These are phyloP conservation scores for Fusarium tuaranense DNA, from an alignment of 2,329 filamentous ascomycete species.

Conservation along the genomic window DNA sequence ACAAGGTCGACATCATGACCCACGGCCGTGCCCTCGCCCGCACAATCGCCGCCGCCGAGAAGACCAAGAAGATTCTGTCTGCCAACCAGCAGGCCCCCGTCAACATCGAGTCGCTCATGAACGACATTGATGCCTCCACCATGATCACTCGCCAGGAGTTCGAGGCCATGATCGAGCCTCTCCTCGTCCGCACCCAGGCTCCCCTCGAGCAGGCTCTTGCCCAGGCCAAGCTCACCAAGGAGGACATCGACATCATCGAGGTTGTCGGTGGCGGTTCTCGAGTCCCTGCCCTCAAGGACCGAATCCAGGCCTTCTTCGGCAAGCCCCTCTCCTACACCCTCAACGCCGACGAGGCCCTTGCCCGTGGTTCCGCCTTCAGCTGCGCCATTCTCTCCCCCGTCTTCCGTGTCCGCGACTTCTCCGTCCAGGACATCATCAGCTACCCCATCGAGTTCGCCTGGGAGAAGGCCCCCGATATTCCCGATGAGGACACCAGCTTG, in stretches of 20 bases:
- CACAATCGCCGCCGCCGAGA: conserved; percentile 90
- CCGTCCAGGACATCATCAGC: conserved; percentile 95
- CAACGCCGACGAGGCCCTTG: conserved; percentile 97
- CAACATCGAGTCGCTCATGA: conserved; percentile 99
- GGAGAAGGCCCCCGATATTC: conserved; percentile 98
- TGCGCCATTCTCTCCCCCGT: conserved; percentile 97
- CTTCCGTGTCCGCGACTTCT: conserved; percentile 98
- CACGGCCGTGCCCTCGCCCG: conserved; percentile 92
- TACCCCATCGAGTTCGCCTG: conserved; percentile 99
- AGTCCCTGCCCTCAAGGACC: conserved; percentile 91
- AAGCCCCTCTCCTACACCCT: conserved; percentile 95
- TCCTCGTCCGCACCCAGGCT: conserved; percentile 77
- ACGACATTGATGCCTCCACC: conserved; percentile 90
- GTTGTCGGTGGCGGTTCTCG: conserved; percentile 95
- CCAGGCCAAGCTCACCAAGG: conserved; percentile 90
- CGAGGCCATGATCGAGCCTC: conserved; percentile 87
- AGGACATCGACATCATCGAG: conserved; percentile 94
- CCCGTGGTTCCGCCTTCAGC: conserved; percentile 95
- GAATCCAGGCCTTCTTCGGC: conserved; percentile 90
- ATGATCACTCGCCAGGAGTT: conserved; percentile 96
- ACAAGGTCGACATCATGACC: conserved; percentile 93
- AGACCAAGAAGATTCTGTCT: conserved; percentile 97
- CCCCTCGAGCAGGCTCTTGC: conserved; percentile 92
- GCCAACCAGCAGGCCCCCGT: conserved; percentile 93
- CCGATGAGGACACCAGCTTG: conserved; percentile 96